These are phyloP conservation scores for Blastocystis sp. DNA, from an alignment of 352 stramenopile genomes.

Conservation along the genomic window DNA sequence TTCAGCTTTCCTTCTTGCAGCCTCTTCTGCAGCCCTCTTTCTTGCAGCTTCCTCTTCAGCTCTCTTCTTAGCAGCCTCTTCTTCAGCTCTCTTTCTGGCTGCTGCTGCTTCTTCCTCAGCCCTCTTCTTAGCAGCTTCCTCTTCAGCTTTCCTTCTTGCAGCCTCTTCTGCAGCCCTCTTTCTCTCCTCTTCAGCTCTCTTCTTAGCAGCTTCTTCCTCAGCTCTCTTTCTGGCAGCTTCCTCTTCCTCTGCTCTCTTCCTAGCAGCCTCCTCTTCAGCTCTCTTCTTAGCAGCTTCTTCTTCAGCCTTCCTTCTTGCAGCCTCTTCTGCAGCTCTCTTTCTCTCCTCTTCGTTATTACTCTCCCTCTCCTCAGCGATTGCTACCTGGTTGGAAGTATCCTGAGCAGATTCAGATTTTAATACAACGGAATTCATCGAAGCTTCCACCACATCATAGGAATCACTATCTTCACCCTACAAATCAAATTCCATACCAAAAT, in stretches of 20 bases:
- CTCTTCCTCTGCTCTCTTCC: neutral
- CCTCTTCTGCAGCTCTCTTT: neutral
- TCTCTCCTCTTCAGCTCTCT: neutral
- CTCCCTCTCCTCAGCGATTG: neutral
- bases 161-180: neutral
- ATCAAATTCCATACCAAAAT: neutral
- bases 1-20: neutral
- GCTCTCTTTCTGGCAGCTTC: neutral
- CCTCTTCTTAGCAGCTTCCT: neutral
- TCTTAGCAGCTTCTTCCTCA: neutral
- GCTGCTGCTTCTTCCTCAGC: neutral
- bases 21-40: neutral
- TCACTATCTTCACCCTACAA: conserved; percentile 9
- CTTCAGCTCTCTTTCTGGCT: neutral
- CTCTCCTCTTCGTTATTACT: neutral
- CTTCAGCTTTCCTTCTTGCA: neutral
- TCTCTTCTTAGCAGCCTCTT: neutral
- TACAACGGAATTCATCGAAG: neutral
- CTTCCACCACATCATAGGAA: neutral
- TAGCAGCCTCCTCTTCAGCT: neutral
- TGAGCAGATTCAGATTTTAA: neutral
- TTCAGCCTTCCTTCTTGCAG: neutral
- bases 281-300: neutral
- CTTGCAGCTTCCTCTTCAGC: neutral
- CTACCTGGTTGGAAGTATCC: neutral